Conservation (phyloP, 768 basidiomycete species). For the Lactarius sanguifluus region DNA sequence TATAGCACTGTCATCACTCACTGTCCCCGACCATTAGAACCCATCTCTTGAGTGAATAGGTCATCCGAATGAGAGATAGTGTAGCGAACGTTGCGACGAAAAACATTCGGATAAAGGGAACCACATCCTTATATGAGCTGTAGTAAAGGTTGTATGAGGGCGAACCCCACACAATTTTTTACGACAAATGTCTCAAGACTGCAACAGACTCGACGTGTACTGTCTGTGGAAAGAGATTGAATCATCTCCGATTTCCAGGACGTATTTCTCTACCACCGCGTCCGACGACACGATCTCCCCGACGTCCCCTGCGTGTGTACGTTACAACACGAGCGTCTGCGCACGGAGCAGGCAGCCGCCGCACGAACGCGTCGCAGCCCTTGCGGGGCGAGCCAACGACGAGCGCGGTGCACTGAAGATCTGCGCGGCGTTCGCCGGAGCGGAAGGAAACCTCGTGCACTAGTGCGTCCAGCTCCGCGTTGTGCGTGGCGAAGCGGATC, state of each 20-base stretch:
- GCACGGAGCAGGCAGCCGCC: neutral
- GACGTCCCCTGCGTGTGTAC: slow-evolving; percentile 92
- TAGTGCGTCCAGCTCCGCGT: slow-evolving; percentile 36
- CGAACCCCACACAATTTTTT: neutral
- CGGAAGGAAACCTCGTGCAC: slow-evolving; percentile 62
- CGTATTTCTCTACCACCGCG: slow-evolving; percentile 44
- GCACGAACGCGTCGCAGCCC: slow-evolving; percentile 20
- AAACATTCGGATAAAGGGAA: slow-evolving; percentile 40
- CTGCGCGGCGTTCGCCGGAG: slow-evolving; percentile 40
- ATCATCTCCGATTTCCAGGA: slow-evolving; percentile 52
- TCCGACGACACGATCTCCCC: slow-evolving; percentile 60
- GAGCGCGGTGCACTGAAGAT: neutral
- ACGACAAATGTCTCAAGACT: slow-evolving; percentile 50
- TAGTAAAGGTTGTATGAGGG: neutral
- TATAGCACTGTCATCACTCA: too few species aligned
- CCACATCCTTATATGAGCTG: slow-evolving; percentile 37
- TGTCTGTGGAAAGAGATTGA: slow-evolving; percentile 96
- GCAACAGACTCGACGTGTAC: slow-evolving; percentile 36
- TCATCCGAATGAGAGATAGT: too few species aligned
- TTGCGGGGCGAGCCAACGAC: neutral
- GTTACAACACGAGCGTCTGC: slow-evolving; percentile 61
- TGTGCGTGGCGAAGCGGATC: slow-evolving; percentile 33
- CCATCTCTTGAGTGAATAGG: neutral
- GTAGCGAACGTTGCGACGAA: neutral
- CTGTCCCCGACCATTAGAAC: neutral